phyloP scores from a whole-genome alignment of 768 basidiomycete genomes.

The Brasilioporus rufonigricans region DNA sequence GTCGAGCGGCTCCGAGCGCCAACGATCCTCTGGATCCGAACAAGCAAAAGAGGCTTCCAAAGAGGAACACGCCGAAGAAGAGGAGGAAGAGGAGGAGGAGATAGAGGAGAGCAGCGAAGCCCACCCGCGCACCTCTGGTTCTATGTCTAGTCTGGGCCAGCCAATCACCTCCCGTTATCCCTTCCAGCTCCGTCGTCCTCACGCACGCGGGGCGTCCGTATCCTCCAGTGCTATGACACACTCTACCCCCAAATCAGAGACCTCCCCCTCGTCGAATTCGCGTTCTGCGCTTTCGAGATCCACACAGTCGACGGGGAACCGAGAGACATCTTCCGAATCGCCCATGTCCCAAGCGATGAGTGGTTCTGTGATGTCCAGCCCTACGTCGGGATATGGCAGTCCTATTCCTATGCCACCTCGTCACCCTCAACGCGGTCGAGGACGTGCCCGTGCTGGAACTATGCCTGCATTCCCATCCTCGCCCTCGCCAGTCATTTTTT shows the following conservation, averaged over 20 bases:
- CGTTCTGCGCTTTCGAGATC: conserved; percentile 41
- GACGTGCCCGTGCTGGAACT: conserved; percentile 38
- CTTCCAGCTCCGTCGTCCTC: conserved; percentile 56
- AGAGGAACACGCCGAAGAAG: conserved; percentile 14
- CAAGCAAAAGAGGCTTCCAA: conserved; percentile 25
- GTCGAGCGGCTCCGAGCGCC: conserved; percentile 31
- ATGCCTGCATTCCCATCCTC: conserved; percentile 37
- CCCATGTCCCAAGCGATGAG: conserved; percentile 45
- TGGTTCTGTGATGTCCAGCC: conserved; percentile 37
- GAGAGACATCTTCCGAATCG: conserved; percentile 55
- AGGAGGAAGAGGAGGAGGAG: conserved; percentile 41
- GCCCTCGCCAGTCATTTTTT: conserved; percentile 35
- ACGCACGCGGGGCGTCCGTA: conserved; percentile 40
- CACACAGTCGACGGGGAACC: conserved; percentile 63
- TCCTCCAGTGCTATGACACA: conserved; percentile 44
- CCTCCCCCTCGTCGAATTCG: conserved; percentile 38
- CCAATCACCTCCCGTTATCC: conserved; percentile 71
- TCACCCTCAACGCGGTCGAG: conserved; percentile 40
- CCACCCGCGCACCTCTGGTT: conserved; percentile 68
- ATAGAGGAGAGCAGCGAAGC: conserved; percentile 45
- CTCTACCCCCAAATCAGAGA: conserved; percentile 36
- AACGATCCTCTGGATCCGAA: conserved; percentile 28
- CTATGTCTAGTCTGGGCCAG: conserved; percentile 83
- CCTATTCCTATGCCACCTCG: conserved; percentile 51
- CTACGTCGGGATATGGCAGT: conserved; percentile 32